Evolutionary conservation across 1,139 yeast species (phyloP), one percentile per base, ranked within the genome.

Genomic region (Lodderomyces metapsilosis): DNA sequence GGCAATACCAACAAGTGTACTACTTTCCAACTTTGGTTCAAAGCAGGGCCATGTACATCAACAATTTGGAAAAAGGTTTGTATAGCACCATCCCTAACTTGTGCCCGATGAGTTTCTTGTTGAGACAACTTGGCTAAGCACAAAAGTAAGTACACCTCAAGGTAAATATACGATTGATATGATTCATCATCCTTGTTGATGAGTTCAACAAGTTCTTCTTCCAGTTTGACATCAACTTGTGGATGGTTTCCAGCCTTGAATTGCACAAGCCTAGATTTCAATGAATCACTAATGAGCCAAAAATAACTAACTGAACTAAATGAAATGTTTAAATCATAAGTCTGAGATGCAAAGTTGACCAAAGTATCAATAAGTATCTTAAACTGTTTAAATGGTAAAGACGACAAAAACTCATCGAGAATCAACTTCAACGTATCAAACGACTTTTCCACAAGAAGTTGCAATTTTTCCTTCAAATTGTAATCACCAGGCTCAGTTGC

Each of bases 301-400:
- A 88, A 91, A 52, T 88, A 87, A 53, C 96, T 87, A 7, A 89
- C 86, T 0, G 96, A 82, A 41, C 95, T 87, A 57, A 91, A 89
- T 0, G 96, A 87, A 27, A 88, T 86, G 57, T 92, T 92, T 51
- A 91, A 63, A 51, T 89, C 96, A 47, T 68, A 71, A 2, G 62
- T 63, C 54, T 92, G 98, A 10, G 72, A 63, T 36, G 88, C 83
- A 59, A 88, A 92, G 47, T 80, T 76, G 49, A 74, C 77, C 34
- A 91, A 68, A 1, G 91, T 81, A 49, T 87, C 88, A 45, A 88
- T 80, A 25, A 89, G 73, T 5, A 74, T 69, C 46, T 74, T 76
- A 37, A 88, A 68, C 42, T 84, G 84, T 20, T 68, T 65, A 34
- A 70, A 60, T 0, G 97, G 96, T 18, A 92, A 66, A 2, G 80